These are phyloP conservation scores for Carpinus fangiana DNA, from an alignment of 306 rosid genomes.

Conservation along the genomic window DNA sequence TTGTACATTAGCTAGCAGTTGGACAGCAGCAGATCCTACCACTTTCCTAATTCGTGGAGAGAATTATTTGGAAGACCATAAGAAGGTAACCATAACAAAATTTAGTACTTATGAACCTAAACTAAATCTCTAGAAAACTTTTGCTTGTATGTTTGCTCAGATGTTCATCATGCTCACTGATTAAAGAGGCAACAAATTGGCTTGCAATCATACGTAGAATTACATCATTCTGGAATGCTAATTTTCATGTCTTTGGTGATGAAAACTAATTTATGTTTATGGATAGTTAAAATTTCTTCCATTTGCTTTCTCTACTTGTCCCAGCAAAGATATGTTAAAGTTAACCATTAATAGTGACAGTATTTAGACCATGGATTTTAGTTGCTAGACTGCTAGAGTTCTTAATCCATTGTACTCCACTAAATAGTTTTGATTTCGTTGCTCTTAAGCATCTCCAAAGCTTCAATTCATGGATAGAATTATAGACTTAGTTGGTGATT, in stretches of 20 bases:
- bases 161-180: slow-evolving; percentile 2
- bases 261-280: not conserved
- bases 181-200: not conserved
- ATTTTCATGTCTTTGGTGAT: not conserved
- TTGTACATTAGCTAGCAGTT: slow-evolving; percentile 58
- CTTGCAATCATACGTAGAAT: not conserved
- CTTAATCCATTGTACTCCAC: not conserved
- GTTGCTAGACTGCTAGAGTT: not conserved
- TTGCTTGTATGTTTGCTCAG: not conserved
- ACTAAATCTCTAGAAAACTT: not conserved
- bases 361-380: not conserved
- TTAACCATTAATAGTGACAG: not conserved
- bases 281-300: not conserved
- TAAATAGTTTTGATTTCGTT: not conserved
- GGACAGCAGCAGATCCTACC: slow-evolving; percentile 78
- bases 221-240: not conserved
- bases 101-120: not conserved
- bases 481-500: not conserved
- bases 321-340: too few relatives aligned
- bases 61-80: slow-evolving; percentile 58
- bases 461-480: slow-evolving; percentile 3
- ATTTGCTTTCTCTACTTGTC: too few relatives aligned
- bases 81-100: slow-evolving; percentile 48
- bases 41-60: slow-evolving; percentile 73
- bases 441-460: slow-evolving; percentile 17